Base-by-base conservation (phyloP, 768 basidiomycete genomes). In the Galerina sulciceps region DNA sequence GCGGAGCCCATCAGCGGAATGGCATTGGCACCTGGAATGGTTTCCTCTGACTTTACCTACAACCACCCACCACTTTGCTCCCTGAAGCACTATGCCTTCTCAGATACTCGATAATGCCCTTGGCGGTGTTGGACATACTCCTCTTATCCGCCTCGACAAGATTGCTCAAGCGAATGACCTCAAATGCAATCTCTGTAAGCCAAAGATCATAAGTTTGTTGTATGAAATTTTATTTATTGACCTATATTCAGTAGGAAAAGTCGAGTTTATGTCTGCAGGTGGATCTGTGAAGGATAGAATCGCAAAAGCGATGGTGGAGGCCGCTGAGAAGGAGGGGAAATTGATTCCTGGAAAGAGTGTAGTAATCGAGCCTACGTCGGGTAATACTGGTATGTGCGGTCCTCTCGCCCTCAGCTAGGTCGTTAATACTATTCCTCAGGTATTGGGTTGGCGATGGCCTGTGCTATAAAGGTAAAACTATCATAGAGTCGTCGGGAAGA, bases 211-310 rank as follows among this genome's bases (percentile, higher is more conserved):
- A 41, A 14, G 20, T 46, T 48, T 37, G 15, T 34, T 35, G 42
- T 37, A 49, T 18, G 60, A 53, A 41, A 52, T 18, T 52, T 49
- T 60, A 31, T 47, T 15, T 51, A 36, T 17, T n/a, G 41, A 18
- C 18, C 41, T 14, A 11, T 58, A 52, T 17, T 60, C 49, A 96
- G 92, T 96, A 69, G 96, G 82, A 6, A 98, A 97, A 74, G 81
- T 91, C 14, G 96, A 99, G 67, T 98, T 85, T 71, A 84, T 92
- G 69, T 94, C 92, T 17, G 89, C 87, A 1, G 97, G 96, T 10
- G 96, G 96, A 2, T 94, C 91, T 2, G 90, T 98, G 58, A 99
- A 99, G 77, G 96, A 99, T 71, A 81, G 96, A 58, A 96, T 99
- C 53, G 96, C 95, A 23, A 96, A 94, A 72, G 87, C 93, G 10